Percentiles rank a stretch among this genome's conserved stretches.
phyloP scores from a whole-genome alignment of 2,329 filamentous ascomycete species.

The Orbilia blumenaviensis region DNA sequence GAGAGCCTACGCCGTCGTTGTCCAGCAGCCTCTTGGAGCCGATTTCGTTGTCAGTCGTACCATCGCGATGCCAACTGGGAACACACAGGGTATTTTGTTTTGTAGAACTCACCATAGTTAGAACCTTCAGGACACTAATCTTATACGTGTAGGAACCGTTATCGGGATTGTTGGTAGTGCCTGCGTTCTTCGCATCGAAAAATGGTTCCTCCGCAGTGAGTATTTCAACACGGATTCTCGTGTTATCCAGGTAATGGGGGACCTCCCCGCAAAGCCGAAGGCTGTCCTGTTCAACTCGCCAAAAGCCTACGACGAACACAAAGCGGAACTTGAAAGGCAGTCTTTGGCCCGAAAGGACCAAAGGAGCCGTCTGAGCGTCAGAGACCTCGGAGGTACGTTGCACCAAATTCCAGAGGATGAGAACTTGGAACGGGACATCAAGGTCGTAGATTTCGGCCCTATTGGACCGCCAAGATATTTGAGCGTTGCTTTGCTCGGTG shows the following conservation, averaged over 20 bases:
- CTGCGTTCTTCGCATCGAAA: slow-evolving; percentile 30
- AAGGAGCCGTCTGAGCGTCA: not conserved
- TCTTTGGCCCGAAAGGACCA: not conserved
- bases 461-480: slow-evolving; percentile 15
- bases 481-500: slow-evolving; percentile 5
- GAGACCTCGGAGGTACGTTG: not conserved
- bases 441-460: not conserved
- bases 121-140: not conserved
- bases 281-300: slow-evolving; percentile 9
- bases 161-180: slow-evolving; percentile 26
- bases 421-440: not conserved
- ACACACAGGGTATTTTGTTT: slow-evolving; percentile 13
- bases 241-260: slow-evolving; percentile 24
- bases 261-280: slow-evolving; percentile 20
- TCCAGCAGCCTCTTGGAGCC: not conserved
- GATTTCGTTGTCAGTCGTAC: slow-evolving; percentile 21
- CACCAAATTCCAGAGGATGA: not conserved
- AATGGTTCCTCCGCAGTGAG: slow-evolving; percentile 33
- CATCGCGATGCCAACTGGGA: slow-evolving; percentile 10
- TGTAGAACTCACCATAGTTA: too few species aligned
- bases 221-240: slow-evolving; percentile 17
- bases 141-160: slow-evolving; percentile 14
- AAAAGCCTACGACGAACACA: slow-evolving; percentile 24
- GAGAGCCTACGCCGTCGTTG: slow-evolving; percentile 28
- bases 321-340: slow-evolving; percentile 17